A percentile compares a stretch with the other conserved stretches of the same genome.
Evolutionary conservation across 2,329 filamentous ascomycete genomes (phyloP).

Genomic region (Alternaria sp.): DNA sequence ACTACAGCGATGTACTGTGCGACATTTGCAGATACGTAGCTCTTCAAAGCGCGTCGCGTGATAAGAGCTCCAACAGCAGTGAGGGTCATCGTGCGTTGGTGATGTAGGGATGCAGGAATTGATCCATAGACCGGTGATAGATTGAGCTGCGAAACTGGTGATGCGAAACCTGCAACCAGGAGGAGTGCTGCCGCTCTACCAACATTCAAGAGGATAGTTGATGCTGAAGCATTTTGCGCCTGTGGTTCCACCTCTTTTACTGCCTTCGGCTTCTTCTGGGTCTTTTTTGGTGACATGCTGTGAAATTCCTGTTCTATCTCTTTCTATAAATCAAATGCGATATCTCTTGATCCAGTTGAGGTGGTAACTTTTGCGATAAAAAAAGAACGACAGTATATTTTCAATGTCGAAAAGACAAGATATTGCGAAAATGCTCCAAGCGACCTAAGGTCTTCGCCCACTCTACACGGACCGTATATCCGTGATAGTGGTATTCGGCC

Average conservation of each 20-base stretch:
- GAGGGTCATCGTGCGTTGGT: constrained; percentile 70
- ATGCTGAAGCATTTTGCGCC: constrained; percentile 31
- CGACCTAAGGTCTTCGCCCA: constrained; percentile 23
- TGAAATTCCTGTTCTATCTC: constrained; percentile 9
- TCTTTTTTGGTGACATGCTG: constrained; percentile 46
- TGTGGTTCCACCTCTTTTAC: constrained; percentile 36
- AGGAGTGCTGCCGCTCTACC: constrained; percentile 55
- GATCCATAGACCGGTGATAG: constrained; percentile 89
- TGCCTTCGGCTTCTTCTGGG: constrained; percentile 46
- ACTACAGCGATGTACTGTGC: constrained; percentile 71
- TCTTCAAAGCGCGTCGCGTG: constrained; percentile 65
- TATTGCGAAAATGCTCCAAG: constrained; percentile 14
- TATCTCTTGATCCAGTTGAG: no score
- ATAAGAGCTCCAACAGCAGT: constrained; percentile 77
- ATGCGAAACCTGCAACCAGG: constrained; percentile 68
- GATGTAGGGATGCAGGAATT: constrained; percentile 77
- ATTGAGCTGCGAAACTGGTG: constrained; percentile 75
- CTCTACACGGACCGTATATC: constrained; percentile 32
- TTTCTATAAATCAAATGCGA: neutral
- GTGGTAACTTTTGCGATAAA: neutral
- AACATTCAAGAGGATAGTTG: constrained; percentile 41
- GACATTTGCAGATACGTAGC: constrained; percentile 59
- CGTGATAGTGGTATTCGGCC: constrained; percentile 28
- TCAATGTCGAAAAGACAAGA: constrained; percentile 25
- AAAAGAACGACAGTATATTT: neutral